phyloP scores from a whole-genome alignment of 768 basidiomycete genomes.

The Gymnopilus dilepis region DNA sequence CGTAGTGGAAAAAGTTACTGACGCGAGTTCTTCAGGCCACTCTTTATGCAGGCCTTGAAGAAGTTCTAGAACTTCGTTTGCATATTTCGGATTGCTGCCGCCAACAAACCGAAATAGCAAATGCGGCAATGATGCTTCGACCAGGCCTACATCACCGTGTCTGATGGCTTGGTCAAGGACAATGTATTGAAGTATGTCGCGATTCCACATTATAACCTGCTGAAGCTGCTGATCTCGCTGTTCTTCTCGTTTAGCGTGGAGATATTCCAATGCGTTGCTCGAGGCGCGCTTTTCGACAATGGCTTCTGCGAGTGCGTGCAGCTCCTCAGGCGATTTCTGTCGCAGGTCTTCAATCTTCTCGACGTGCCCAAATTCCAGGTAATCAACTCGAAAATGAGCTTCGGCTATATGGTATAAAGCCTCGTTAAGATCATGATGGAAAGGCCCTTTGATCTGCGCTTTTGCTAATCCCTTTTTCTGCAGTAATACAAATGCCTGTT shows the following conservation, averaged over 20 bases:
- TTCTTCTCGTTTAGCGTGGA: slow-evolving; percentile 17
- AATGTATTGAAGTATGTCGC: slow-evolving; percentile 43
- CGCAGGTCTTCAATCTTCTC: slow-evolving; percentile 33
- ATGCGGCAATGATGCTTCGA: slow-evolving; percentile 27
- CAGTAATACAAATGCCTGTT: slow-evolving; percentile 37
- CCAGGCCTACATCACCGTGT: slow-evolving; percentile 40
- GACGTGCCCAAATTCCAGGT: slow-evolving; percentile 32
- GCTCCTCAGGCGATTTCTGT: slow-evolving; percentile 27
- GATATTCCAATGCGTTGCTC: slow-evolving; percentile 30
- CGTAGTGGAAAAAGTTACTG: too few relatives aligned
- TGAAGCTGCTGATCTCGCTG: slow-evolving; percentile 30
- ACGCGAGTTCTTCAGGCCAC: too few relatives aligned
- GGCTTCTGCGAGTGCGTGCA: slow-evolving; percentile 30
- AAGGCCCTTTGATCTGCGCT: slow-evolving; percentile 33
- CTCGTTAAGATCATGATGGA: slow-evolving; percentile 42
- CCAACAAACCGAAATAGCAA: too few relatives aligned
- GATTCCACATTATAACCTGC: slow-evolving; percentile 40
- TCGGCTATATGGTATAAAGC: slow-evolving; percentile 39
- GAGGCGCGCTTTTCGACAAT: slow-evolving; percentile 36
- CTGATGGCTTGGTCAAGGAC: slow-evolving; percentile 40
- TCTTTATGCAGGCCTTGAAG: too few relatives aligned
- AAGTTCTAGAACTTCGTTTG: too few relatives aligned
- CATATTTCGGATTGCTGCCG: too few relatives aligned
- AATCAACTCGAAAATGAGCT: slow-evolving; percentile 41
- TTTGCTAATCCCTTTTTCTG: slow-evolving; percentile 34